Conservation (phyloP, 495 filamentous ascomycete species). For the Tuber aestivum region DNA sequence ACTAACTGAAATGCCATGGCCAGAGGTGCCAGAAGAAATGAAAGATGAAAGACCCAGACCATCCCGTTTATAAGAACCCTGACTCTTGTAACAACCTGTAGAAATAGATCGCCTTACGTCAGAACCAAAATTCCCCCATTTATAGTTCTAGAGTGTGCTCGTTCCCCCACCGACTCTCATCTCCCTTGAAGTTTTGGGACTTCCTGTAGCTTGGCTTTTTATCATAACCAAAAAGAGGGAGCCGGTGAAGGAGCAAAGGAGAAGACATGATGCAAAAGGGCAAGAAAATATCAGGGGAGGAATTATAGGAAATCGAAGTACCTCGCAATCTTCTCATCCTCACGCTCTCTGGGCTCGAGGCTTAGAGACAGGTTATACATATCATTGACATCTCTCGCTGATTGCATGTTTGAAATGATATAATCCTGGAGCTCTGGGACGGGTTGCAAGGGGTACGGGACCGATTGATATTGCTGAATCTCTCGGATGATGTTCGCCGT, state of each 20-base stretch:
- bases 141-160: slow-evolving; percentile 35
- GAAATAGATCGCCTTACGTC: slow-evolving; percentile 30
- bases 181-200: slow-evolving; percentile 36
- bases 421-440: slow-evolving; percentile 94
- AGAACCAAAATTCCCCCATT: slow-evolving; percentile 46
- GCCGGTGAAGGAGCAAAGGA: slow-evolving; percentile 26
- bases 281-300: slow-evolving; percentile 35
- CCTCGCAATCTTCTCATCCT: slow-evolving; percentile 91
- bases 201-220: slow-evolving; percentile 36
- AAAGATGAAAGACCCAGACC: slow-evolving; percentile 24
- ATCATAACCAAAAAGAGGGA: slow-evolving; percentile 38
- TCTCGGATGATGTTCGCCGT: slow-evolving; percentile 96
- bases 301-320: slow-evolving; percentile 46
- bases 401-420: slow-evolving; percentile 89
- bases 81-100: slow-evolving; percentile 67
- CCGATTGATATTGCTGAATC: slow-evolving; percentile 97
- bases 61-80: slow-evolving; percentile 58
- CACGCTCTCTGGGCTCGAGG: slow-evolving; percentile 88
- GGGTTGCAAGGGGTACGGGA: slow-evolving; percentile 80
- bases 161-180: slow-evolving; percentile 37
- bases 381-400: slow-evolving; percentile 90
- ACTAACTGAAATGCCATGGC: slow-evolving; percentile 27
- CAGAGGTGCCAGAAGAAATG: slow-evolving; percentile 23
- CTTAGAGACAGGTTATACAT: slow-evolving; percentile 95
- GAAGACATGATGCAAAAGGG: slow-evolving; percentile 22